Percentiles rank a stretch among this genome's conserved stretches.
These are phyloP conservation scores for Ophidiomyces ophidiicola DNA, from an alignment of 2,329 filamentous ascomycete genomes.

Conservation along the genomic window DNA sequence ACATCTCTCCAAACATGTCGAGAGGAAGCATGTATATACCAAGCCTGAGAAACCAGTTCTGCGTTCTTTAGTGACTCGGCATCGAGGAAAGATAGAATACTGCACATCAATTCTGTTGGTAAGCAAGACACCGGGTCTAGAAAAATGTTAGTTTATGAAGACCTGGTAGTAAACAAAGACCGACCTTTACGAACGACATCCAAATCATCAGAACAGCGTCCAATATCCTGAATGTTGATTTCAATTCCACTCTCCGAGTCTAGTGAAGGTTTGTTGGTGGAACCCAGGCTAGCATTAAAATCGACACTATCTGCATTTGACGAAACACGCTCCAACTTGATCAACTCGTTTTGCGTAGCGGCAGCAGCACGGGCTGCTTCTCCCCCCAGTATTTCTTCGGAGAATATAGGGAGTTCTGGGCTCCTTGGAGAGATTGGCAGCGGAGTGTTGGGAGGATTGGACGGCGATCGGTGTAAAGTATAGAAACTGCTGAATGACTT, in stretches of 20 bases:
- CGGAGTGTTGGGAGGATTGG: slow-evolving; percentile 17
- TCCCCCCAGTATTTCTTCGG: slow-evolving; percentile 30
- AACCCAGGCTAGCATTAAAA: slow-evolving; percentile 13
- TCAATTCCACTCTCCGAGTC: slow-evolving; percentile 41
- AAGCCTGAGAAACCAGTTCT: slow-evolving; percentile 45
- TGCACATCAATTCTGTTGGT: slow-evolving; percentile 47
- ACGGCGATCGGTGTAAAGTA: slow-evolving; percentile 26
- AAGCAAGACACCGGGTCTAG: slow-evolving; percentile 44
- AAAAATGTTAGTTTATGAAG: slow-evolving; percentile 17
- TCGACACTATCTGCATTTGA: slow-evolving; percentile 22
- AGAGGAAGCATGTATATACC: slow-evolving; percentile 45
- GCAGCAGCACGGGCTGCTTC: slow-evolving; percentile 38
- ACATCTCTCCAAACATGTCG: slow-evolving; percentile 50
- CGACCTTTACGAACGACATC: slow-evolving; percentile 30
- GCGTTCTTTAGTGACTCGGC: slow-evolving; percentile 43
- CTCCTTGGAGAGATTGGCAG: slow-evolving; percentile 29
- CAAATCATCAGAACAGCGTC: slow-evolving; percentile 24
- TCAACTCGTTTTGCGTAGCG: slow-evolving; percentile 38
- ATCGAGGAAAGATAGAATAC: slow-evolving; percentile 50
- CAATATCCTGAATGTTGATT: slow-evolving; percentile 32
- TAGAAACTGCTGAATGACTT: slow-evolving; percentile 28
- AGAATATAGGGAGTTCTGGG: slow-evolving; percentile 29
- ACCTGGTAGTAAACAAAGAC: slow-evolving; percentile 6
- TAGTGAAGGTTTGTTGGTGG: slow-evolving; percentile 23
- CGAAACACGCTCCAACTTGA: slow-evolving; percentile 20